A percentile compares a stretch with the other conserved stretches of the same genome.
phyloP scores from a whole-genome alignment of 2,329 filamentous ascomycete species.

The Pseudogymnoascus sp. region DNA sequence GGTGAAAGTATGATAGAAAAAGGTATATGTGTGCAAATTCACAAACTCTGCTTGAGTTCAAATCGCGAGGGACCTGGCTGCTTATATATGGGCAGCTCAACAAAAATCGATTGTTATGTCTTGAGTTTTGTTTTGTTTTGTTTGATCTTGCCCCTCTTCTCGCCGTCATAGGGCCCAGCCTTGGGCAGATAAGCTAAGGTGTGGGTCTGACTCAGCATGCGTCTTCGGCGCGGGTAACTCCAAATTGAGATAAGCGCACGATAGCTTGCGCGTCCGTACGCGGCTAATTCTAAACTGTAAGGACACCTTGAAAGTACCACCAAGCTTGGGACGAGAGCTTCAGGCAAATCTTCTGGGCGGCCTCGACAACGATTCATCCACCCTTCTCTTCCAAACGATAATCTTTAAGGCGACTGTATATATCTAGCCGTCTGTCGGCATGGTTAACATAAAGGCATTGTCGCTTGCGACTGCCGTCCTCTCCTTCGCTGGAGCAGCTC shows the following conservation, averaged over 20 bases:
- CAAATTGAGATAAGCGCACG: constrained; percentile 5
- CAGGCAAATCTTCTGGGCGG: constrained; percentile 4
- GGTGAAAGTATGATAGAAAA: neutral
- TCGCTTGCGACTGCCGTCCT: constrained; percentile 48
- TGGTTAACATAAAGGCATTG: constrained; percentile 25
- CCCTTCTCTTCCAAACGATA: neutral
- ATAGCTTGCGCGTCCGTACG: neutral
- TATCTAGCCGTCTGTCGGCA: constrained; percentile 4
- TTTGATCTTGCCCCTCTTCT: constrained; percentile 6
- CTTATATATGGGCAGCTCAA: constrained; percentile 6
- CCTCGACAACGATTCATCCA: constrained; percentile 7
- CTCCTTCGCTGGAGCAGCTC: constrained; percentile 36
- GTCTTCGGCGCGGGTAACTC: neutral
- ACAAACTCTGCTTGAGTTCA: neutral
- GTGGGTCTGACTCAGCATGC: constrained; percentile 4
- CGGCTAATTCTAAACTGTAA: constrained; percentile 10
- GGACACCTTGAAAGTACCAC: constrained; percentile 10
- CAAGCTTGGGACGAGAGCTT: constrained; percentile 8
- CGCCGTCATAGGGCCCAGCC: constrained; percentile 2
- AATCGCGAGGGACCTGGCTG: neutral
- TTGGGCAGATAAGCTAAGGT: constrained; percentile 7
- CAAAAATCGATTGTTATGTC: constrained; percentile 5
- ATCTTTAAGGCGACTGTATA: constrained; percentile 5
- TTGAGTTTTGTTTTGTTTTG: constrained; percentile 6
- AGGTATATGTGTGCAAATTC: constrained; percentile 5